Evolutionary conservation across 176 grass and related monocot genomes (phyloP).

Genomic region (Triticum aestivum): DNA sequence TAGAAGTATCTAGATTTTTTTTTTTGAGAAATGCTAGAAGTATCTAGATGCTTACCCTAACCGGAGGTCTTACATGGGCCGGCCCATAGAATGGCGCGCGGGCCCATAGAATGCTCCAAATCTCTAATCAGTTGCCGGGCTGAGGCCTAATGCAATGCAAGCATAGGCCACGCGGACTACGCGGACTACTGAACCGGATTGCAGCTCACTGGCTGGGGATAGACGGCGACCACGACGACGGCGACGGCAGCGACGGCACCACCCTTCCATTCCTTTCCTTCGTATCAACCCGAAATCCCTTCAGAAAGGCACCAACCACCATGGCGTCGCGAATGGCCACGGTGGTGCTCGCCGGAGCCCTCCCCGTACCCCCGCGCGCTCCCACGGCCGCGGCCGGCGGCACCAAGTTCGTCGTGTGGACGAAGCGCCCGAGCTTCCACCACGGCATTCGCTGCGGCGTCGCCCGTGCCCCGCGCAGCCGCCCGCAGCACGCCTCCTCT

Average conservation of each 20-base stretch:
- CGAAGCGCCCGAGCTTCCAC: neutral
- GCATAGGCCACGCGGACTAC: no score
- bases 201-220: conserved; percentile 40
- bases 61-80: no score
- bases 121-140: no score
- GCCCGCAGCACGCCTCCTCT: neutral
- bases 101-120: no score
- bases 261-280: conserved; percentile 6
- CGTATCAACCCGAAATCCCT: conserved; percentile 23
- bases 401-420: neutral
- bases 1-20: no score
- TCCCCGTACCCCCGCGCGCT: neutral
- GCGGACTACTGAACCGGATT: conserved; percentile 13
- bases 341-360: conserved; percentile 15
- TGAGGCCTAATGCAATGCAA: no score
- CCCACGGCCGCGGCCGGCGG: neutral
- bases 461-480: conserved; percentile 12
- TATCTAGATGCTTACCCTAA: no score
- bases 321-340: conserved; percentile 46
- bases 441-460: conserved; percentile 9
- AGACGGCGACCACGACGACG: conserved; percentile 29
- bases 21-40: no score
- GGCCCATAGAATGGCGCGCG: no score
- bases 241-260: conserved; percentile 28
- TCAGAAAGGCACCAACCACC: neutral